phyloP scores from a whole-genome alignment of 495 filamentous ascomycete species.

The Lophiostoma macrostomum region DNA sequence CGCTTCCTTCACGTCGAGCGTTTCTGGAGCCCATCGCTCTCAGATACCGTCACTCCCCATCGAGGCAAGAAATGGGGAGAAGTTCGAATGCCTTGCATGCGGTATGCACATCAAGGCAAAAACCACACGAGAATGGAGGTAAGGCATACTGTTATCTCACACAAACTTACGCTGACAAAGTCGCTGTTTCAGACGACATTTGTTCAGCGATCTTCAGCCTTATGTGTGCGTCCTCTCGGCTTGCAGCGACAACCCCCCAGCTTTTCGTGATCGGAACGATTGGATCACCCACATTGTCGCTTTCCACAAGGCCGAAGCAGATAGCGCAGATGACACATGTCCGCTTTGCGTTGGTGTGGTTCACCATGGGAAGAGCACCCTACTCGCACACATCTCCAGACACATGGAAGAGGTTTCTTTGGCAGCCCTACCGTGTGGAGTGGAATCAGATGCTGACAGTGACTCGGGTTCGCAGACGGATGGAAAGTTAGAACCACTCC shows the following conservation, averaged over 20 bases:
- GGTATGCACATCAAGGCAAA: not conserved
- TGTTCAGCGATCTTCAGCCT: conserved; percentile 15
- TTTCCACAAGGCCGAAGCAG: conserved; percentile 1
- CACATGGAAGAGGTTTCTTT: conserved; percentile 26
- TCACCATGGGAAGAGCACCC: conserved; percentile 1
- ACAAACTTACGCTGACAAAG: not conserved
- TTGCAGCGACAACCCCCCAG: conserved; percentile 2
- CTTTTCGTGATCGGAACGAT: conserved; percentile 2
- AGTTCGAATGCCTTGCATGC: conserved; percentile 20
- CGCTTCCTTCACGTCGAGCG: conserved; percentile 16
- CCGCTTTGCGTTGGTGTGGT: conserved; percentile 7
- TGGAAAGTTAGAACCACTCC: too few species aligned
- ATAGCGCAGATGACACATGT: conserved; percentile 5
- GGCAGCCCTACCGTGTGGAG: conserved; percentile 8
- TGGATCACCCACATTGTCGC: conserved; percentile 14
- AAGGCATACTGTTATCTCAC: not conserved
- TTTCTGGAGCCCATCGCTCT: conserved; percentile 1
- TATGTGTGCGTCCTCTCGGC: conserved; percentile 11
- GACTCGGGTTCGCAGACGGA: too few species aligned
- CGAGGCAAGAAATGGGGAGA: conserved; percentile 7
- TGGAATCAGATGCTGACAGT: conserved; percentile 11
- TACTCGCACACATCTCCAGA: conserved; percentile 5
- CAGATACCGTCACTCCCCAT: conserved; percentile 7
- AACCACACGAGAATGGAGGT: conserved; percentile 20
- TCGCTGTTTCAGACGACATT: conserved; percentile 8